phyloP scores from a whole-genome alignment of 2,329 filamentous ascomycete genomes.

The Huntiella bhutanensis region DNA sequence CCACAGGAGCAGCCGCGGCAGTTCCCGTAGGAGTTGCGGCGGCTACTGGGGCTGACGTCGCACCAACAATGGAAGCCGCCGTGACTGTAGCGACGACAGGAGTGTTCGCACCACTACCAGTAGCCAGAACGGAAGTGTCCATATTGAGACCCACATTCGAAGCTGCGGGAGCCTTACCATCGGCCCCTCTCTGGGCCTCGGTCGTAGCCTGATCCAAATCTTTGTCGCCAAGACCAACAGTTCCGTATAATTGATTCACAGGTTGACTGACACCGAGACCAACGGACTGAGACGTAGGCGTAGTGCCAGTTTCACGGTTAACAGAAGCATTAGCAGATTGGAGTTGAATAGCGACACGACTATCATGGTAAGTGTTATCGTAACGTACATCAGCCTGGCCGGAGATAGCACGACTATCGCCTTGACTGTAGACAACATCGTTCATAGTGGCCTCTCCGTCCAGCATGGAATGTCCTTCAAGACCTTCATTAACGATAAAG shows the following conservation, averaged over 20 bases:
- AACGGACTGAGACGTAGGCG: not conserved
- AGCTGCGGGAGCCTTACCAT: constrained; percentile 20
- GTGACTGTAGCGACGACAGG: constrained; percentile 36
- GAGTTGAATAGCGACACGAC: constrained; percentile 6
- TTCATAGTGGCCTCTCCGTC: constrained; percentile 38
- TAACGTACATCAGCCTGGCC: constrained; percentile 12
- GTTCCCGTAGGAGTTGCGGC: constrained; percentile 15
- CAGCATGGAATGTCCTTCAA: constrained; percentile 31
- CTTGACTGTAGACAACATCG: constrained; percentile 19
- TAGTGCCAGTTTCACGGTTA: constrained; percentile 22
- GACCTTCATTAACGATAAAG: constrained; percentile 63
- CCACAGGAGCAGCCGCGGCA: not conserved
- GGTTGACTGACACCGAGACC: constrained; percentile 14
- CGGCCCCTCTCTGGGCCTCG: not conserved
- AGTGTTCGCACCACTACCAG: constrained; percentile 14
- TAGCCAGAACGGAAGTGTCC: not conserved
- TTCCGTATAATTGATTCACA: constrained; percentile 40
- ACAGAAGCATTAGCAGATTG: constrained; percentile 2
- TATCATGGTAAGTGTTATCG: constrained; percentile 6
- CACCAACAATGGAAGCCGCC: constrained; percentile 29
- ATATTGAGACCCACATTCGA: constrained; percentile 40
- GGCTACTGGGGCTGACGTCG: constrained; percentile 18
- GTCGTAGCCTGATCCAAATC: constrained; percentile 37
- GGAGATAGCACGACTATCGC: constrained; percentile 29
- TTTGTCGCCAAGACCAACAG: constrained; percentile 63